phyloP scores from a whole-genome alignment of 2,329 filamentous ascomycete species.

The Coniochaeta sp. region DNA sequence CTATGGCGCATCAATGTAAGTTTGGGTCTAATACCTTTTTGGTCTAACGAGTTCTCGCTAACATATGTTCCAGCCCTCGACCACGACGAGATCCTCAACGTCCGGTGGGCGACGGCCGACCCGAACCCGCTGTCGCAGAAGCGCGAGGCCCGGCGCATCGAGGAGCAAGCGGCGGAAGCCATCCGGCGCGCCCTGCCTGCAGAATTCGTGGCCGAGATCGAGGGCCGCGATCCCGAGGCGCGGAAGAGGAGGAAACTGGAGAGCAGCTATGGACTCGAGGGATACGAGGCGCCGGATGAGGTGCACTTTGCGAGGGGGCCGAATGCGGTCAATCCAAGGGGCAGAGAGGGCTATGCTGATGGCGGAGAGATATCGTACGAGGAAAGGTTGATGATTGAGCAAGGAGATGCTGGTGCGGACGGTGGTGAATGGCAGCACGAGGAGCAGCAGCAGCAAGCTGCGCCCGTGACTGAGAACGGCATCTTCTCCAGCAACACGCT shows the following conservation, averaged over 20 bases:
- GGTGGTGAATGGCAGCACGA: constrained; percentile 18
- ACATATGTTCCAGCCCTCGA: constrained; percentile 56
- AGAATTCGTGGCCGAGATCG: constrained; percentile 87
- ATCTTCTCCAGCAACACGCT: constrained; percentile 81
- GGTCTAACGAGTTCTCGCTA: not conserved
- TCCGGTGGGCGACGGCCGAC: constrained; percentile 93
- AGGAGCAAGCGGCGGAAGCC: constrained; percentile 94
- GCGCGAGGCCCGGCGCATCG: constrained; percentile 77
- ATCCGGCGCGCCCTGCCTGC: constrained; percentile 81
- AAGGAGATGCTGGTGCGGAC: constrained; percentile 39
- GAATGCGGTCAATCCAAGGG: constrained; percentile 54
- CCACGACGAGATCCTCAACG: constrained; percentile 87
- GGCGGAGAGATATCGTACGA: constrained; percentile 52
- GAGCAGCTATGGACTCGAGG: constrained; percentile 78
- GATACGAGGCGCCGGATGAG: constrained; percentile 90
- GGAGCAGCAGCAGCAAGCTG: constrained; percentile 28
- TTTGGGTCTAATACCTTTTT: not conserved
- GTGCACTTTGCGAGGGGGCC: constrained; percentile 83
- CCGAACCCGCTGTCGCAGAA: constrained; percentile 94
- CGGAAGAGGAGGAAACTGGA: constrained; percentile 85
- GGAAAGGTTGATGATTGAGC: constrained; percentile 49
- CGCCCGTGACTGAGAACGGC: constrained; percentile 39
- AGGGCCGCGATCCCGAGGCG: constrained; percentile 81
- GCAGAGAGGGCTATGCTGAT: constrained; percentile 41
- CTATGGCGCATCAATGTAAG: constrained; percentile 76